Conservation (phyloP, 2,329 filamentous ascomycete genomes). For the Aspergillus arachidicola region DNA sequence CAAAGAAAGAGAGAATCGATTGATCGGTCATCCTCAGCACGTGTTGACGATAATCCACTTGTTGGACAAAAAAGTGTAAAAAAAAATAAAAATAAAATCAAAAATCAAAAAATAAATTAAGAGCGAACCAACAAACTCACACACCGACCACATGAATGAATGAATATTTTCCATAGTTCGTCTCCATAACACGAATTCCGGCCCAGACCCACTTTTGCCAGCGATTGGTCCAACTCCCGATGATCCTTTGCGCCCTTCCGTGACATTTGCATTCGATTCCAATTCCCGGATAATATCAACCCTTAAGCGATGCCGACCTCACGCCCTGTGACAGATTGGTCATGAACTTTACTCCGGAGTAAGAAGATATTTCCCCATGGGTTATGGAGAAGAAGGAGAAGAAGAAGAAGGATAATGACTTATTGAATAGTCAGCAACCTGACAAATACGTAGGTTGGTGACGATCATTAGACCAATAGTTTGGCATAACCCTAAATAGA, state of each 20-base stretch:
- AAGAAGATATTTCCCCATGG: not conserved
- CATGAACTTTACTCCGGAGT: not conserved
- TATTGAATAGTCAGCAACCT: not conserved
- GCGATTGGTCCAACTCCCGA: conserved; percentile 2
- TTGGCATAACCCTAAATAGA: not conserved
- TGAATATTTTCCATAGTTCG: not conserved
- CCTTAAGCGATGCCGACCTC: not conserved
- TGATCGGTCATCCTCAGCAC: not conserved
- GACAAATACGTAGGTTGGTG: not conserved
- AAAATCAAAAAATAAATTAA: not conserved
- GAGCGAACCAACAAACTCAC: not conserved
- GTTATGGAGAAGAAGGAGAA: not conserved
- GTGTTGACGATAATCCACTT: not conserved
- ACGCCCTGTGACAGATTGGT: not conserved
- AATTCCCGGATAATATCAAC: not conserved
- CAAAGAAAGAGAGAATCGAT: not conserved
- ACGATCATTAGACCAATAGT: conserved; percentile 1
- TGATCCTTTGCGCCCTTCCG: conserved; percentile 2
- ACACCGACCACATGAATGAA: conserved; percentile 5
- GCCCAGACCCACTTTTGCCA: not conserved
- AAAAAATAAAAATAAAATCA: not conserved
- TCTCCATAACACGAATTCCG: not conserved
- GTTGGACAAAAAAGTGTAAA: not conserved
- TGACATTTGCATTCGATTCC: not conserved
- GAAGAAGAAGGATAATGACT: not conserved